phyloP scores from a whole-genome alignment of 78 protist species.

The Emiliania huxleyi region DNA sequence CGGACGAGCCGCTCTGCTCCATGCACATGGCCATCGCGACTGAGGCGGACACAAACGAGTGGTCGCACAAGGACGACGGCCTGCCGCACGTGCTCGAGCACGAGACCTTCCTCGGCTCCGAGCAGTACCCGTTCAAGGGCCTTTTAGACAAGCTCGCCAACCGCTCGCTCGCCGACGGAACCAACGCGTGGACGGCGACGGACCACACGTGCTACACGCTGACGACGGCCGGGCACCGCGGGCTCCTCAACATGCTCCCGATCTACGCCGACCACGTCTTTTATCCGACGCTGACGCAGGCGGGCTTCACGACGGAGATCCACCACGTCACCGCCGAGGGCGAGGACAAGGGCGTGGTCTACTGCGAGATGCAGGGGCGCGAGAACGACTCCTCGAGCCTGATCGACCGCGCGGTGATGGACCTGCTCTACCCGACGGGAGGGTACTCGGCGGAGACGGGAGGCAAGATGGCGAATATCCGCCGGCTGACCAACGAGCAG shows the following conservation, averaged over 20 bases:
- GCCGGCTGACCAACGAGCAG: conserved; percentile 25
- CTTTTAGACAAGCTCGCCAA: conserved; percentile 67
- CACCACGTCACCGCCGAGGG: conserved; percentile 70
- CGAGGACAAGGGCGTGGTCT: conserved; percentile 68
- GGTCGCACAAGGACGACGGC: conserved; percentile 1
- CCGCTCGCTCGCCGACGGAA: conserved; percentile 64
- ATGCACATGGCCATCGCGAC: not conserved
- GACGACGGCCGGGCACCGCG: conserved; percentile 62
- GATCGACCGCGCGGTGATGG: not conserved
- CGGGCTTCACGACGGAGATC: conserved; percentile 62
- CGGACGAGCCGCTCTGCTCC: not conserved
- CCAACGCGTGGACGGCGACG: conserved; percentile 71
- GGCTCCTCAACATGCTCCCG: conserved; percentile 75
- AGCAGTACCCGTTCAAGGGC: conserved; percentile 53
- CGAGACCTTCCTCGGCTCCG: conserved; percentile 16
- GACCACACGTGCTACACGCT: conserved; percentile 76
- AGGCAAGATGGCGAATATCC: conserved; percentile 50
- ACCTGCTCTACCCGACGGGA: conserved; percentile 30
- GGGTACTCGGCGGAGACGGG: conserved; percentile 72
- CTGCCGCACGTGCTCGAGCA: conserved; percentile 20
- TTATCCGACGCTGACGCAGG: conserved; percentile 75
- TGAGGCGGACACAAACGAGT: not conserved
- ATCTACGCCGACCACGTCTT: conserved; percentile 84
- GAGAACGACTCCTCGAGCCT: conserved; percentile 34
- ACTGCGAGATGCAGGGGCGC: conserved; percentile 71